These are phyloP conservation scores for Aphanomyces invadans DNA, from an alignment of 352 stramenopile genomes.

Conservation along the genomic window DNA sequence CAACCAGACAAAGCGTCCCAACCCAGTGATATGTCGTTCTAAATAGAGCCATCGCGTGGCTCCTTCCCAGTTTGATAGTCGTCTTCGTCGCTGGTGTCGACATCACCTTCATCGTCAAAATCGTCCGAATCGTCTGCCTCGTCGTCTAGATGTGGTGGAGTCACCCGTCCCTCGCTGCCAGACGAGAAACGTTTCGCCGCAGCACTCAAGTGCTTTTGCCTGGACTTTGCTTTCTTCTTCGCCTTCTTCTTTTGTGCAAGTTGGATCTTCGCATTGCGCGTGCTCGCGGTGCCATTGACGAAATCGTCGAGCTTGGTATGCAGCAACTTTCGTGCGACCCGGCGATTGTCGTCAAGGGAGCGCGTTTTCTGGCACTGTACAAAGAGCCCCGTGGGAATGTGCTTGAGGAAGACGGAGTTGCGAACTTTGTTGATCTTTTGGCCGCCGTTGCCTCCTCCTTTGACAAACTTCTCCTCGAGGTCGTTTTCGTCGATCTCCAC, in stretches of 20 bases:
- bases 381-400: constrained; percentile 65
- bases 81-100: background rate
- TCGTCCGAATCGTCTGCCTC: background rate
- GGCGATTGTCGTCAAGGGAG: constrained; percentile 69
- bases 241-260: constrained; percentile 61
- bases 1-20: constrained; percentile 7
- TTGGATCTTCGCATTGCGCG: constrained; percentile 54
- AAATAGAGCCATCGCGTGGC: background rate
- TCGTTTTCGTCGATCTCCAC: constrained; percentile 54
- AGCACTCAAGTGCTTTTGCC: constrained; percentile 42
- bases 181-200: background rate
- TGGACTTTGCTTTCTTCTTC: constrained; percentile 42
- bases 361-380: constrained; percentile 76
- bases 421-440: constrained; percentile 91
- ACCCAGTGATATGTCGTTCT: constrained; percentile 19
- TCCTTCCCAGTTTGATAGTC: constrained; percentile 3
- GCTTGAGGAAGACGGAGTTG: constrained; percentile 83
- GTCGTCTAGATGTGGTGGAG: too few relatives aligned
- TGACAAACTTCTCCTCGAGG: constrained; percentile 73
- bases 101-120: background rate
- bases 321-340: constrained; percentile 60
- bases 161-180: too few relatives aligned
- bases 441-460: constrained; percentile 80
- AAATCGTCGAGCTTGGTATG: constrained; percentile 69
- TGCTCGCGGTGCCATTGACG: constrained; percentile 53